Evolutionary conservation across 106 monocot genomes (phyloP).

Genomic region (Ottelia alismoides): DNA sequence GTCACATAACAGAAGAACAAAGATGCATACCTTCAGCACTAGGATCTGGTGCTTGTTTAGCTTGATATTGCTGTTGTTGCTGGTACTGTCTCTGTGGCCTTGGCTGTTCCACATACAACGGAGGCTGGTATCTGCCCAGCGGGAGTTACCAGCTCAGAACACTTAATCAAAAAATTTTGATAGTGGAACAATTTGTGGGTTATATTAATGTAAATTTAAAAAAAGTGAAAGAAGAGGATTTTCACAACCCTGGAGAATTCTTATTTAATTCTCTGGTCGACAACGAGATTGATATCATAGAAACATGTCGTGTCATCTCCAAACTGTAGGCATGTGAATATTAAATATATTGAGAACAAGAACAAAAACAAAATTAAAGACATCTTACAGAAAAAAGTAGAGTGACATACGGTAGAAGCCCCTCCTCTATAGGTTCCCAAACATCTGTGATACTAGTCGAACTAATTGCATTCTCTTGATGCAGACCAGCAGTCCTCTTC

Average conservation of each 20-base stretch:
- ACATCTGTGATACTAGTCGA: too few relatives aligned
- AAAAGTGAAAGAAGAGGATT: too few relatives aligned
- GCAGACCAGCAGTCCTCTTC: too few relatives aligned
- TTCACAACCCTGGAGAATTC: constrained; percentile 63
- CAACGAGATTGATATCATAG: constrained; percentile 77
- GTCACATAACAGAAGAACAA: not conserved
- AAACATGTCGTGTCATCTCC: constrained; percentile 87
- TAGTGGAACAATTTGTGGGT: not conserved
- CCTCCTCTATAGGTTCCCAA: too few relatives aligned
- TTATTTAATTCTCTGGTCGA: constrained; percentile 48
- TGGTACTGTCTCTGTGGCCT: constrained; percentile 32
- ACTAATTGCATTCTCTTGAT: too few relatives aligned
- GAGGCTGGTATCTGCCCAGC: constrained; percentile 74
- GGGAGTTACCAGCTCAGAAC: too few relatives aligned
- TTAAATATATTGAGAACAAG: too few relatives aligned
- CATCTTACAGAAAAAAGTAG: too few relatives aligned
- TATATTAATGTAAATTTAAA: constrained; percentile 7
- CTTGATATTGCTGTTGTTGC: constrained; percentile 21
- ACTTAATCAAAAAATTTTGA: not conserved
- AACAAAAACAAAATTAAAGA: too few relatives aligned
- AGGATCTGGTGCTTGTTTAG: constrained; percentile 30
- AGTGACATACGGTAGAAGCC: too few relatives aligned
- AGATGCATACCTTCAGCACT: constrained; percentile 18
- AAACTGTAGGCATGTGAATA: constrained; percentile 51
- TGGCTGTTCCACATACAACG: constrained; percentile 36